Base-by-base conservation (phyloP, 805 yeast species). In the Cyberlindnera mycetangii region DNA sequence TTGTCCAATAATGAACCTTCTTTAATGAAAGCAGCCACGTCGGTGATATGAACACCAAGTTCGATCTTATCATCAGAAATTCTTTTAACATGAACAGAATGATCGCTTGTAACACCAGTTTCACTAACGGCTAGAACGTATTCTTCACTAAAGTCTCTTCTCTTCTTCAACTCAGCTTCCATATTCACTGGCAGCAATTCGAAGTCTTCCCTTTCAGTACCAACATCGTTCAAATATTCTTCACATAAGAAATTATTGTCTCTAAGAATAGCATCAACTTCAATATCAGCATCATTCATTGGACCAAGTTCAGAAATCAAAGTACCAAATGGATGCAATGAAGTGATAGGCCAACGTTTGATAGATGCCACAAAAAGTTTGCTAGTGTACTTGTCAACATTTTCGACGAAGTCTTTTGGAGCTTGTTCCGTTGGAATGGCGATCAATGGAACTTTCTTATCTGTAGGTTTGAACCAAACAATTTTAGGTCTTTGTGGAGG, bases 361-460 rank as follows among this genome's bases (percentile, higher is more conserved):
- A 93, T 92, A 1, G 96, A 85, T 0, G 98, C 97, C 49, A 93
- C 92, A 61, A 92, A 93, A 41, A 90, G 69, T 56, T 83, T 86
- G 60, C 87, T 80, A 0, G 86, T 74, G 58, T 93, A 93, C 41
- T 74, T 75, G 45, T 86, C 95, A 53, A 89, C 95, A 55, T 89
- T 89, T 55, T 89, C 96, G 34, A 93, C 90, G 67, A 93, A 92
- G 64, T 92, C 98, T 47, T 76, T 79, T 27, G 99, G 99, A 0
- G 97, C 99, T 65, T 93, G 96, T 59, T 93, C 99, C 1, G 97
- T 93, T 32, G 99, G 99, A 52, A 93, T 93, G 14, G 99, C 99
- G 70, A 93, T 90, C 52, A 93, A 74, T 5, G 99, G 99, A 17
- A 93, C 99, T 51, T 95, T 88, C 68, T 93, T 93, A 64, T 93